A percentile compares a stretch with the other conserved stretches of the same genome.
Conservation (phyloP, 1,284 basidiomycete species). For the Porodaedalea pini region DNA sequence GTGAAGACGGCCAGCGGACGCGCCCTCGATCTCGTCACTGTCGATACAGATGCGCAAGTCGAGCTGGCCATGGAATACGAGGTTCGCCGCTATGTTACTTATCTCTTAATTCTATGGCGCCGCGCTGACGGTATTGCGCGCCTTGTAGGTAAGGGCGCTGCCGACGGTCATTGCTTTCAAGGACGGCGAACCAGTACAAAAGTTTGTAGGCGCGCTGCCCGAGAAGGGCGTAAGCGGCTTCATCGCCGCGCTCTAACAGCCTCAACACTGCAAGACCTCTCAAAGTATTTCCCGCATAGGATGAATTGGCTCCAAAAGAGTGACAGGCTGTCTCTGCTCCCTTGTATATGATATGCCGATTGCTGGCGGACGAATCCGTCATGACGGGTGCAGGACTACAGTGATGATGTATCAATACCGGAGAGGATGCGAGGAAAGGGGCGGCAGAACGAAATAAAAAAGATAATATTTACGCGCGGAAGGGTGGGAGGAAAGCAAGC, state of each 20-base stretch:
- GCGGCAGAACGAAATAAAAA: background rate
- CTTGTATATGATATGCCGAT: background rate
- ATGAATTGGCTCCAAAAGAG: background rate
- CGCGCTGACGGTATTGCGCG: background rate
- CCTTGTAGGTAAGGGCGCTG: constrained; percentile 52
- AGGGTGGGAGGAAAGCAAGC: background rate
- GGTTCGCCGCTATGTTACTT: constrained; percentile 33
- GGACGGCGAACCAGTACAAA: constrained; percentile 48
- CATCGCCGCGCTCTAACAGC: background rate
- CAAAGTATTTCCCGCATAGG: background rate
- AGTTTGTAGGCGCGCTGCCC: constrained; percentile 61
- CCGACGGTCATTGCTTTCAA: constrained; percentile 73
- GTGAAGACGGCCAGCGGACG: constrained; percentile 50
- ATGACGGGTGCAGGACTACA: constrained; percentile 14
- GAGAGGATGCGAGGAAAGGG: constrained; percentile 1
- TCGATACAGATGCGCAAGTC: constrained; percentile 57
- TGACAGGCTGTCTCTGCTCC: background rate
- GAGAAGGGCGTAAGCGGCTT: constrained; percentile 28
- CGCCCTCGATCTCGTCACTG: constrained; percentile 63
- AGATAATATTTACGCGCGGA: constrained; percentile 7
- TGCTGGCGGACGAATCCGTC: background rate
- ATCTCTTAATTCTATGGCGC: background rate
- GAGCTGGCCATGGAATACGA: constrained; percentile 48
- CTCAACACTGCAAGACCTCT: background rate
- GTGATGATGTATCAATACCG: constrained; percentile 14